These are phyloP conservation scores for Nannizzia gypsea DNA, from an alignment of 2,329 filamentous ascomycete species.

Conservation along the genomic window DNA sequence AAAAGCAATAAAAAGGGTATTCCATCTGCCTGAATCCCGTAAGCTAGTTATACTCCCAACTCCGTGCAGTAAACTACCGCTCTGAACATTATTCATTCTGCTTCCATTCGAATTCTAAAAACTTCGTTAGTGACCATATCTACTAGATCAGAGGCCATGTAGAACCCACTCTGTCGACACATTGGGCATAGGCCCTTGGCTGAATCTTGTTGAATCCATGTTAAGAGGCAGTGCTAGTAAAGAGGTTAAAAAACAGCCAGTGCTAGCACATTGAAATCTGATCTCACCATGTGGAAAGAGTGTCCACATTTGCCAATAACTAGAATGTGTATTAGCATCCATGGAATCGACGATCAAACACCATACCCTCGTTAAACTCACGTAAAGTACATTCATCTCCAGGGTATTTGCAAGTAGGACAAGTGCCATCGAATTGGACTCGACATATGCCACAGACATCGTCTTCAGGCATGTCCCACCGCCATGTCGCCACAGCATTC, in stretches of 20 bases:
- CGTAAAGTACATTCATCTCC: constrained; percentile 88
- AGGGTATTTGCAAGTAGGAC: constrained; percentile 94
- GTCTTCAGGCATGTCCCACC: constrained; percentile 94
- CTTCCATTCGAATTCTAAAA: constrained; percentile 44
- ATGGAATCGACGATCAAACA: neutral
- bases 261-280: constrained; percentile 8
- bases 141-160: neutral
- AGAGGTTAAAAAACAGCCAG: neutral
- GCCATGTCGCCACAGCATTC: constrained; percentile 91
- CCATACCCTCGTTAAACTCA: constrained; percentile 38
- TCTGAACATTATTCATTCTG: constrained; percentile 22
- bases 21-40: neutral
- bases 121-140: constrained; percentile 10
- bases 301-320: constrained; percentile 95
- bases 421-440: constrained; percentile 94
- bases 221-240: constrained; percentile 75
- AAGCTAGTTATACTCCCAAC: neutral
- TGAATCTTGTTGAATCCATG: constrained; percentile 92
- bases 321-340: constrained; percentile 27
- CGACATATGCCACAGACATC: constrained; percentile 98
- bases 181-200: constrained; percentile 93
- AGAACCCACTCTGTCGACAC: constrained; percentile 74
- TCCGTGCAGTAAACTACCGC: neutral
- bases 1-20: neutral
- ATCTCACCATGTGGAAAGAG: constrained; percentile 83